A percentile compares a stretch with the other conserved stretches of the same genome.
These are phyloP conservation scores for Pichia californica DNA, from an alignment of 805 yeast genomes.

Conservation along the genomic window DNA sequence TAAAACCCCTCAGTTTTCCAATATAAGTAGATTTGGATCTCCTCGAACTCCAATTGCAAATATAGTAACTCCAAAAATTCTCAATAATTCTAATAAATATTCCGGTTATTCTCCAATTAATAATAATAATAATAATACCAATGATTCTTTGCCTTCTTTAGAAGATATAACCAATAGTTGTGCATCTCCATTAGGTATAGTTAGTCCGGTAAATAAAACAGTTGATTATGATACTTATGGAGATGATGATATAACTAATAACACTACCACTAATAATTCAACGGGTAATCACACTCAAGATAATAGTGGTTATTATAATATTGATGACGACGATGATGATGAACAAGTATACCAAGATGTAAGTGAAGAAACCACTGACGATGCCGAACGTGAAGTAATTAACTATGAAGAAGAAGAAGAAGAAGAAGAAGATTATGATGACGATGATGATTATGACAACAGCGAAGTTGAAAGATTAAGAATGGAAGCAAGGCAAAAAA, in stretches of 20 bases:
- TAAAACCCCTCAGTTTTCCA: conserved; percentile 3
- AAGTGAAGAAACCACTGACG: not conserved
- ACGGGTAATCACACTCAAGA: not conserved
- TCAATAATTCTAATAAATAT: not conserved
- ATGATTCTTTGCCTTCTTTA: not conserved
- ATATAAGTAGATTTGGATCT: conserved; percentile 1
- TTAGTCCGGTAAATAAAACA: not conserved
- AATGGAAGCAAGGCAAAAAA: not conserved
- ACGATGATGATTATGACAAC: conserved; percentile 9
- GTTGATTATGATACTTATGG: not conserved
- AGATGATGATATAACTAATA: not conserved
- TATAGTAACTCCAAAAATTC: not conserved
- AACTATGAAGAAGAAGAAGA: not conserved
- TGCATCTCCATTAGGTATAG: no score
- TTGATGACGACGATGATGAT: not conserved
- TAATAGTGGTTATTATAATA: not conserved
- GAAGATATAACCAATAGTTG: no score
- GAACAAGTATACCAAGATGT: not conserved
- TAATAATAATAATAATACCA: not conserved
- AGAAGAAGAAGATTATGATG: conserved; percentile 6
- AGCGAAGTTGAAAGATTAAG: conserved; percentile 6
- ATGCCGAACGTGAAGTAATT: not conserved
- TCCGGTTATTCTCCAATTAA: not conserved
- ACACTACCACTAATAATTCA: not conserved
- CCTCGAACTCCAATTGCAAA: conserved; percentile 4